phyloP scores from a whole-genome alignment of 2,329 filamentous ascomycete species.

The Talaromyces albobiverticillius region DNA sequence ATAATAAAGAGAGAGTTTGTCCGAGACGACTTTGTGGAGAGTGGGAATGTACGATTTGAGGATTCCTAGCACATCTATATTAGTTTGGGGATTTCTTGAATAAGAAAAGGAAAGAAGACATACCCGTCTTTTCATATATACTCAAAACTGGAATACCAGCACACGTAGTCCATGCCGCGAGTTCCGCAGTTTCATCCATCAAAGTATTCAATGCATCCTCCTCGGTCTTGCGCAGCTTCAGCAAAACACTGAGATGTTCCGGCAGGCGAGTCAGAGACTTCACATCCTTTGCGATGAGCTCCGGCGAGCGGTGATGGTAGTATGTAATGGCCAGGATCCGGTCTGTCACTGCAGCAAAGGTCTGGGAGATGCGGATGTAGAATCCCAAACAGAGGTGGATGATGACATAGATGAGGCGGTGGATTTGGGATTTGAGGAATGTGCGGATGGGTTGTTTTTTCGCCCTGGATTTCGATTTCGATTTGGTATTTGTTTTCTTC shows the following conservation, averaged over 20 bases:
- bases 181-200: constrained; percentile 85
- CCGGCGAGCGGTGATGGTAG: constrained; percentile 93
- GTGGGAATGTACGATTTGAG: constrained; percentile 87
- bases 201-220: constrained; percentile 76
- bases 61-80: constrained; percentile 65
- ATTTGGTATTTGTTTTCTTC: constrained; percentile 5
- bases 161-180: constrained; percentile 89
- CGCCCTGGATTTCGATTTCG: not conserved
- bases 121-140: constrained; percentile 88
- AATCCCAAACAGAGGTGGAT: constrained; percentile 79
- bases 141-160: constrained; percentile 84
- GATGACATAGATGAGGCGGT: constrained; percentile 43
- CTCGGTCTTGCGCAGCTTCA: constrained; percentile 64
- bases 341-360: constrained; percentile 74
- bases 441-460: constrained; percentile 36
- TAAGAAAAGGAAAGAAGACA: too few relatives aligned
- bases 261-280: constrained; percentile 70
- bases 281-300: constrained; percentile 86
- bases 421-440: constrained; percentile 43
- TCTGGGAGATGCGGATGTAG: constrained; percentile 77
- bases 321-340: constrained; percentile 78
- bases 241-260: constrained; percentile 80
- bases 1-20: constrained; percentile 84
- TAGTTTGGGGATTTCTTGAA: not conserved
- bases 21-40: constrained; percentile 73